These are phyloP conservation scores for Yamadazyma atmosphaerica DNA, from an alignment of 1,139 yeast species.

Conservation along the genomic window DNA sequence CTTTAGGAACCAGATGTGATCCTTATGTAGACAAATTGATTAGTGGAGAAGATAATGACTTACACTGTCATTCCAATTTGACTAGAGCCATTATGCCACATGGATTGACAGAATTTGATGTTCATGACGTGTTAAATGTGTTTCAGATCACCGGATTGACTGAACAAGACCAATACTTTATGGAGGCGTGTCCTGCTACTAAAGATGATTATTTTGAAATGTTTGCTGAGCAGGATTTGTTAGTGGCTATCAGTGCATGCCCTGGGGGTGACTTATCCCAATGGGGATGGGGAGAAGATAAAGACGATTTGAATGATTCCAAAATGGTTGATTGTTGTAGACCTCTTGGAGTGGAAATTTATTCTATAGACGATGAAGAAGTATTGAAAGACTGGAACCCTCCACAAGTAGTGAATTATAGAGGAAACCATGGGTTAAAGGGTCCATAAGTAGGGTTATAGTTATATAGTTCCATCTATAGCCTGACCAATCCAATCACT, in stretches of 20 bases:
- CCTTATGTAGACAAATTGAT: constrained; percentile 66
- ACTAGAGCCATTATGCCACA: constrained; percentile 57
- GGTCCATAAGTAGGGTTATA: too few relatives aligned
- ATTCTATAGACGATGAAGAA: constrained; percentile 46
- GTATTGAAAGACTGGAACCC: constrained; percentile 51
- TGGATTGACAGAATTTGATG: constrained; percentile 65
- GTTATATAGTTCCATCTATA: constrained; percentile 52
- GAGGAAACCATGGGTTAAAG: constrained; percentile 56
- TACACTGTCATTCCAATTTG: constrained; percentile 67
- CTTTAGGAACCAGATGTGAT: constrained; percentile 68
- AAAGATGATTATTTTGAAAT: constrained; percentile 61
- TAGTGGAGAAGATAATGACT: constrained; percentile 64
- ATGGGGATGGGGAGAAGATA: constrained; percentile 71
- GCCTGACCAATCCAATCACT: constrained; percentile 50
- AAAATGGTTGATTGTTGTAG: constrained; percentile 64
- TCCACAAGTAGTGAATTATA: constrained; percentile 52
- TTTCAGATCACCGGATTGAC: constrained; percentile 70
- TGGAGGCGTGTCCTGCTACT: constrained; percentile 68
- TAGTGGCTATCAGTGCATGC: constrained; percentile 67
- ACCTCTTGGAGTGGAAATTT: constrained; percentile 63
- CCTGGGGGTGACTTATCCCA: constrained; percentile 70
- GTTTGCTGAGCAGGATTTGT: constrained; percentile 64
- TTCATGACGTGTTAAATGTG: constrained; percentile 68
- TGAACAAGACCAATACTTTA: constrained; percentile 64
- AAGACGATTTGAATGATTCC: constrained; percentile 41